A percentile compares a stretch with the other conserved stretches of the same genome.
Conservation (phyloP, 2,329 filamentous ascomycete genomes). For the Alternaria triticina region DNA sequence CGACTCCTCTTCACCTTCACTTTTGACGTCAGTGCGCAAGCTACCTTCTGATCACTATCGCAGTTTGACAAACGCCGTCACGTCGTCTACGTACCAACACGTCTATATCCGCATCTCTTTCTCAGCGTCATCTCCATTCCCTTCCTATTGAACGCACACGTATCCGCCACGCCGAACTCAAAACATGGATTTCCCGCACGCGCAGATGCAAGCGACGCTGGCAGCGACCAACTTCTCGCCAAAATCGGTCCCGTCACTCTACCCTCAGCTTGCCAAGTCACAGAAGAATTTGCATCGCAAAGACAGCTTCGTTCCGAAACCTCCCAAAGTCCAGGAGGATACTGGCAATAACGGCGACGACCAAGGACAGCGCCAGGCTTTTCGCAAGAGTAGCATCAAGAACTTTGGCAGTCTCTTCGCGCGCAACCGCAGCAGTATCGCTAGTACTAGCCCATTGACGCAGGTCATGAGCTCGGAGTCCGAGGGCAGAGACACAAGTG, state of each 20-base stretch:
- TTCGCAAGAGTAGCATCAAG: neutral
- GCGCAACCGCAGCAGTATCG: neutral
- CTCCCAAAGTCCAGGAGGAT: neutral
- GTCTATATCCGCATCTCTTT: neutral
- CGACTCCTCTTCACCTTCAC: neutral
- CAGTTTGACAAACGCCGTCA: neutral
- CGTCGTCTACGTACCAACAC: neutral
- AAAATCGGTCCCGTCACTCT: neutral
- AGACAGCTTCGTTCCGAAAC: neutral
- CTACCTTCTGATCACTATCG: neutral
- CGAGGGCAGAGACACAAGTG: neutral
- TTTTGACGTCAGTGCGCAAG: neutral
- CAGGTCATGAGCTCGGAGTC: neutral
- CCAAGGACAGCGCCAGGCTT: neutral
- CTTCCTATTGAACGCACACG: neutral
- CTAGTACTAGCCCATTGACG: neutral
- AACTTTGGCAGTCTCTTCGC: conserved; percentile 3
- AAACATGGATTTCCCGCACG: conserved; percentile 11
- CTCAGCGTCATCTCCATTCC: neutral
- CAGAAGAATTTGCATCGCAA: neutral
- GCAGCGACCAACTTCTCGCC: conserved; percentile 5
- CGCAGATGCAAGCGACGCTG: conserved; percentile 2
- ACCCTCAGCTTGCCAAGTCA: neutral
- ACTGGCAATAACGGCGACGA: neutral
- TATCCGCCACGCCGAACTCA: neutral